Conservation (phyloP, 2,329 filamentous ascomycete genomes). For the Pseudocercospora ulei region DNA sequence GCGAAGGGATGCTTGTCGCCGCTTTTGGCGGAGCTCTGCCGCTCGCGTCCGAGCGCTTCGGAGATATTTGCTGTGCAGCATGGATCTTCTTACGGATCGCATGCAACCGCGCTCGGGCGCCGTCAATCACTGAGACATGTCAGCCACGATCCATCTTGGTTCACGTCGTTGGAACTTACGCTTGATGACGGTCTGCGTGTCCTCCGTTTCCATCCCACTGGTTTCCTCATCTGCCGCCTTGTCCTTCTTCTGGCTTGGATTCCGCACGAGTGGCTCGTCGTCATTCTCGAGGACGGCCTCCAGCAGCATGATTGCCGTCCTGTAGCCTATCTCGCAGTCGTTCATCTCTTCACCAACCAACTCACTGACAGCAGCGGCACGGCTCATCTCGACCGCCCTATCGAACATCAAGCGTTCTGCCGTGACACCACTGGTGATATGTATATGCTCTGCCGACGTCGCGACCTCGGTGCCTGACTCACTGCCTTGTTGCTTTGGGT, state of each 20-base stretch:
- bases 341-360: slow-evolving; percentile 79
- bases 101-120: slow-evolving; percentile 38
- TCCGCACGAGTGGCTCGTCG: slow-evolving; percentile 45
- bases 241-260: slow-evolving; percentile 41
- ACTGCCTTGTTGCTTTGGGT: slow-evolving; percentile 65
- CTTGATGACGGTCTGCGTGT: slow-evolving; percentile 62
- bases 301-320: slow-evolving; percentile 86
- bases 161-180: slow-evolving; percentile 40
- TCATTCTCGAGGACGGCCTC: slow-evolving; percentile 88
- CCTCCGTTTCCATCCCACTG: slow-evolving; percentile 54
- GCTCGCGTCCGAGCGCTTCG: slow-evolving; percentile 23
- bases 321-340: slow-evolving; percentile 85
- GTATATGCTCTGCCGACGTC: slow-evolving; percentile 66
- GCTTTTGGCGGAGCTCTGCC: slow-evolving; percentile 20
- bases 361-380: slow-evolving; percentile 87
- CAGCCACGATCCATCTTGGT: slow-evolving; percentile 35
- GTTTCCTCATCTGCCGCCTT: slow-evolving; percentile 42
- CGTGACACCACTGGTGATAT: slow-evolving; percentile 77
- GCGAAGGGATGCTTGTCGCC: slow-evolving; percentile 13
- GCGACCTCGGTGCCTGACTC: slow-evolving; percentile 46
- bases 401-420: slow-evolving; percentile 98
- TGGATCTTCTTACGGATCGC: slow-evolving; percentile 42
- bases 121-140: slow-evolving; percentile 39
- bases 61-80: slow-evolving; percentile 30
- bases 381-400: slow-evolving; percentile 91